Conservation (phyloP, 257 asterid genomes). For the Nicotiana attenuata region DNA sequence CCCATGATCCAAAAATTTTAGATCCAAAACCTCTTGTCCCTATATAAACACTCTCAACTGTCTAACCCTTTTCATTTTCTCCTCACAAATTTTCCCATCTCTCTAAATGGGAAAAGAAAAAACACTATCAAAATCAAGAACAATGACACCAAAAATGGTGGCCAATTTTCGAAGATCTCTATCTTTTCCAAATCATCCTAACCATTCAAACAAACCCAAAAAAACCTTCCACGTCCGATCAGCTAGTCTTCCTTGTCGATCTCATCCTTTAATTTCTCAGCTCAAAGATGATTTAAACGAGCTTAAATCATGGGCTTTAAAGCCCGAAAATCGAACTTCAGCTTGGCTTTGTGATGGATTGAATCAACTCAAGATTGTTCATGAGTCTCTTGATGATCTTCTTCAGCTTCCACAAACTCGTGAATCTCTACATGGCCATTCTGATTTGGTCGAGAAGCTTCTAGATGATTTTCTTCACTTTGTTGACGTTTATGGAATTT, state of each 20-base stretch:
- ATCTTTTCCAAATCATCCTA: slow-evolving; percentile 61
- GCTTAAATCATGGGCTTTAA: slow-evolving; percentile 38
- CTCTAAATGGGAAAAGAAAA: slow-evolving; percentile 3
- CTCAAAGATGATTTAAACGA: slow-evolving; percentile 48
- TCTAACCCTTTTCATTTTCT: neutral
- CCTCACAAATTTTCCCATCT: neutral
- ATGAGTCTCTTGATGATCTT: slow-evolving; percentile 77
- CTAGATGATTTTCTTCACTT: slow-evolving; percentile 62
- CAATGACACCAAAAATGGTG: slow-evolving; percentile 70
- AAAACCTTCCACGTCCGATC: slow-evolving; percentile 63
- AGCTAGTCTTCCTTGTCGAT: slow-evolving; percentile 71
- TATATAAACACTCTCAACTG: neutral
- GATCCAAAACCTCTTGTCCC: neutral
- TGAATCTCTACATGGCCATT: slow-evolving; percentile 38
- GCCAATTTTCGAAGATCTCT: slow-evolving; percentile 67
- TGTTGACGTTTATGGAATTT: slow-evolving; percentile 66
- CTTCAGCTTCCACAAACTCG: slow-evolving; percentile 76
- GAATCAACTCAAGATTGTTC: slow-evolving; percentile 46
- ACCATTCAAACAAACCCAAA: slow-evolving; percentile 24
- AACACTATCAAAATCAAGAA: neutral
- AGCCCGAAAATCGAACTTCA: slow-evolving; percentile 26
- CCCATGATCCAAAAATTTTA: neutral
- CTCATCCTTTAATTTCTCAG: slow-evolving; percentile 66
- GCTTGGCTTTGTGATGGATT: slow-evolving; percentile 60
- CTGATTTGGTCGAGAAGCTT: slow-evolving; percentile 52